Evolutionary conservation across 495 filamentous ascomycete genomes (phyloP), one percentile per base, ranked within the genome.

Genomic region (Trichoderma gamsii): DNA sequence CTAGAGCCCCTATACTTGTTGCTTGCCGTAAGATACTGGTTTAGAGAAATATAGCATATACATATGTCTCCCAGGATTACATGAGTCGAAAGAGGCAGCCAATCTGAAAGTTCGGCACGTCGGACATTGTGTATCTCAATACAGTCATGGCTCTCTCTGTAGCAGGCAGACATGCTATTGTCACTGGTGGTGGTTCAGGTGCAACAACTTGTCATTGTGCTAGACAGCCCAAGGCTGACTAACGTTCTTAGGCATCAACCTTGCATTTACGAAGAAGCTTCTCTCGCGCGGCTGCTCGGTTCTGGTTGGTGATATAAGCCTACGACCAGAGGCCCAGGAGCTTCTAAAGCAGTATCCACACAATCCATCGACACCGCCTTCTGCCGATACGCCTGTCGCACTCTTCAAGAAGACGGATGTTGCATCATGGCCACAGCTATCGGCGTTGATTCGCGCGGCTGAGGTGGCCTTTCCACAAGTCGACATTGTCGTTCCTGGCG

Each of bases 101-200:
- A 29, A 29, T 29, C 29, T 29, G 29, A 29, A 29, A 29, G 29
- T 29, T 29, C 1, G 4, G 29, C 29, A 1, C 4, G 29, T 29
- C 4, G 29, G 29, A 4, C 4, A 29, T 29, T 29, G 29, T 29
- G 1, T 29, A 29, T 29, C 29, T 29, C 1, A 29, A 4, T 29
- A 29, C 29, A n/a, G n/a, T n/a, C 29, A 65, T 65, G 64, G 35
- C 41, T 1, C 64, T 65, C 18, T 65, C 81, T 21, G 82, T 90
- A 8, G 68, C 80, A 66, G 87, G 86, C 65, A 87, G 86, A 77
- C 81, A 82, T 51, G 89, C 89, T 18, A 86, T 91, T 66, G 77
- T 90, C 25, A 91, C 89, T 27, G 89, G 89, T 7, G 88, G 86
- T 52, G 89, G 89, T 66, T 90, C 88, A 67, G 88, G 88, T 65